These are phyloP conservation scores for Saussurea involucrata DNA, from an alignment of 129 eudicot species.

Conservation along the genomic window DNA sequence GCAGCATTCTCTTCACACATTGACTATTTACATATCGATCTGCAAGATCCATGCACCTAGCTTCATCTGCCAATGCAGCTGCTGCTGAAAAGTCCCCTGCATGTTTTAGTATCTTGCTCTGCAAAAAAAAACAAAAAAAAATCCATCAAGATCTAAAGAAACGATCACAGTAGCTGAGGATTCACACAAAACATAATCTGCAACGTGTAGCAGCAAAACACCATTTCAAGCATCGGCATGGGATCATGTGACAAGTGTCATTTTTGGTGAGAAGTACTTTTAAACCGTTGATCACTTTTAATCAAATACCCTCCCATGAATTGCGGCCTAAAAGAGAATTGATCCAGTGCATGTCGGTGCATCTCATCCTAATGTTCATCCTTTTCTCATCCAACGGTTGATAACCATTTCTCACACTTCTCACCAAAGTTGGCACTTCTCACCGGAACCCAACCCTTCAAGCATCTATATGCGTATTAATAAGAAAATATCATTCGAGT, in stretches of 20 bases:
- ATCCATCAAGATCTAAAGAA: background rate
- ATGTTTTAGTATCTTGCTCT: slow-evolving; percentile 95
- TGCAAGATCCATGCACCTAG: slow-evolving; percentile 99
- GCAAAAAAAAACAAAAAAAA: slow-evolving; percentile 3
- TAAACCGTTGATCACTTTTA: too few relatives aligned
- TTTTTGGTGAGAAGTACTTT: too few relatives aligned
- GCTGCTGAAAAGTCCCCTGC: slow-evolving; percentile 92
- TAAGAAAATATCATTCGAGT: background rate
- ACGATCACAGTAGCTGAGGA: background rate
- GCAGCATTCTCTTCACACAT: slow-evolving; percentile 96
- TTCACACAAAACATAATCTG: background rate
- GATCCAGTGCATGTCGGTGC: too few relatives aligned
- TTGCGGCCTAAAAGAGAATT: too few relatives aligned
- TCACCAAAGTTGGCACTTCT: too few relatives aligned
- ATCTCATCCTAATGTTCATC: too few relatives aligned
- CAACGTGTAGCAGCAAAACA: background rate
- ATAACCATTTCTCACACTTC: too few relatives aligned
- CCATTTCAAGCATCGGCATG: background rate
- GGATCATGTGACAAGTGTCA: too few relatives aligned
- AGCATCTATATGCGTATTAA: background rate
- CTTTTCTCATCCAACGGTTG: too few relatives aligned
- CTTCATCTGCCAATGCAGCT: slow-evolving; percentile 98
- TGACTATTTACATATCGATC: slow-evolving; percentile 96
- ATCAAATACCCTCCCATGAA: too few relatives aligned
- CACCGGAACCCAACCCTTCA: too few relatives aligned